Evolutionary conservation across 148 eudicot species (phyloP).

Genomic region (Euryodendron excelsum): DNA sequence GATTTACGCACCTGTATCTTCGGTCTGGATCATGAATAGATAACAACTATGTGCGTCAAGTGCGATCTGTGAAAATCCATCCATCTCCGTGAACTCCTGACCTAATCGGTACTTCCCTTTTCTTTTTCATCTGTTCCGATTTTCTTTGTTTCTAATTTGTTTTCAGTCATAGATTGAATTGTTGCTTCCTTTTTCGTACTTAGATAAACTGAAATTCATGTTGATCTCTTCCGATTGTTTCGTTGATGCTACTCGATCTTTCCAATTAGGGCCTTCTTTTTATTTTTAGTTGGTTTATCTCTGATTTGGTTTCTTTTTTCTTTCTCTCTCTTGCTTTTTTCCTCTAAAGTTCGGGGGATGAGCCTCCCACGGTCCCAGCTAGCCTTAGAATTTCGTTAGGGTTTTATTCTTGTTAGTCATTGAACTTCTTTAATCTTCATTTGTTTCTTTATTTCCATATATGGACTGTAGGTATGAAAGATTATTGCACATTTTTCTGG

Average conservation of each 20-base stretch:
- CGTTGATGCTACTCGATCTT: neutral
- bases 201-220: neutral
- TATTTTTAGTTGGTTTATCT: neutral
- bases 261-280: neutral
- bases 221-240: neutral
- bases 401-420: neutral
- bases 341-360: neutral
- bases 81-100: neutral
- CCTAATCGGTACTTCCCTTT: constrained; percentile 1
- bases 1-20: neutral
- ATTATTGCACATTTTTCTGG: no score
- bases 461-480: neutral
- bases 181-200: neutral
- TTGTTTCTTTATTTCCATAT: neutral
- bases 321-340: no score
- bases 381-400: neutral
- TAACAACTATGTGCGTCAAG: neutral
- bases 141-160: neutral
- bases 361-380: neutral
- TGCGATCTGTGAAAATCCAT: neutral
- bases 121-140: neutral
- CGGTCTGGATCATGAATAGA: neutral
- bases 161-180: neutral
- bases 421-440: neutral
- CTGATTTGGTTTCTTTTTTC: neutral